phyloP scores from a whole-genome alignment of 768 basidiomycete species.

The Paxillus ammoniavirescens region DNA sequence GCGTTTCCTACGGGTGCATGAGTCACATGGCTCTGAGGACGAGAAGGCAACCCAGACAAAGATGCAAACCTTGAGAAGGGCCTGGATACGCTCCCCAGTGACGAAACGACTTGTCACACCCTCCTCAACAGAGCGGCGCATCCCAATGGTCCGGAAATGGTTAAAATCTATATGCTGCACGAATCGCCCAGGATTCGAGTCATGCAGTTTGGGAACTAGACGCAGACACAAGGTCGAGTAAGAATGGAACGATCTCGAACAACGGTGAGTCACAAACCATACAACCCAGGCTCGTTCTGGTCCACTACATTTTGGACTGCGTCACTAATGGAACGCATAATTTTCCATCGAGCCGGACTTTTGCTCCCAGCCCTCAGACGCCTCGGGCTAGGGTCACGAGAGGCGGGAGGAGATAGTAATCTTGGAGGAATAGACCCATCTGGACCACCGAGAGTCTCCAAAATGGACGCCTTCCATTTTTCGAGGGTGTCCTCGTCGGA shows the following conservation, averaged over 20 bases:
- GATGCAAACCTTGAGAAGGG: conserved; percentile 65
- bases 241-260: conserved; percentile 2
- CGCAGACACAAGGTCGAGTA: neutral
- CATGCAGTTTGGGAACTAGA: conserved; percentile 67
- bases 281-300: conserved; percentile 61
- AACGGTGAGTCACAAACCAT: conserved; percentile 48
- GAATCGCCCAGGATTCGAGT: conserved; percentile 69
- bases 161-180: conserved; percentile 91
- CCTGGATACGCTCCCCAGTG: conserved; percentile 81
- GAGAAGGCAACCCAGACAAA: neutral
- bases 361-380: conserved; percentile 70
- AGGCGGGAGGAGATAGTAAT: conserved; percentile 73
- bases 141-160: conserved; percentile 95
- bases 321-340: conserved; percentile 75
- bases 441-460: conserved; percentile 57
- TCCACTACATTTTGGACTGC: conserved; percentile 73
- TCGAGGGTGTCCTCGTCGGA: conserved; percentile 38
- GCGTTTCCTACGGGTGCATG: conserved; percentile 64
- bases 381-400: conserved; percentile 80
- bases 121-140: conserved; percentile 90
- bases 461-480: conserved; percentile 58
- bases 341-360: conserved; percentile 81
- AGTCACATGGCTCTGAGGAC: neutral
- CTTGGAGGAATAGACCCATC: conserved; percentile 73
- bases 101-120: conserved; percentile 89